A percentile compares a stretch with the other conserved stretches of the same genome.
These are phyloP conservation scores for Suillus variegatus DNA, from an alignment of 768 basidiomycete genomes.

Conservation along the genomic window DNA sequence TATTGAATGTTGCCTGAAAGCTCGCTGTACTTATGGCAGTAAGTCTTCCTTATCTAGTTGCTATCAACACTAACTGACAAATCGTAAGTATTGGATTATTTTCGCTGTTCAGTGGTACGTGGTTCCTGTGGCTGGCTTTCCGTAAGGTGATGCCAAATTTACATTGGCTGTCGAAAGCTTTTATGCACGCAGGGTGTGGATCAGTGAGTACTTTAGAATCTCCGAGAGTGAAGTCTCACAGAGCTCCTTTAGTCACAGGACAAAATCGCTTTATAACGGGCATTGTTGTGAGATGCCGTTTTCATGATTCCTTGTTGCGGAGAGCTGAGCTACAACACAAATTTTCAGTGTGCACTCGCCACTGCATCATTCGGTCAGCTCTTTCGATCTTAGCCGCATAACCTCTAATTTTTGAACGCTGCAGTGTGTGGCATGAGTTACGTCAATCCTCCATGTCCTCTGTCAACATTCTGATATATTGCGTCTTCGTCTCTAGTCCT, in stretches of 20 bases:
- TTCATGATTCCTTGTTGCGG: not conserved
- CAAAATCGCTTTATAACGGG: slow-evolving; percentile 16
- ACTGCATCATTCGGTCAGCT: slow-evolving; percentile 11
- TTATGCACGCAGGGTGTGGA: slow-evolving; percentile 26
- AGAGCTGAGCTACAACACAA: not conserved
- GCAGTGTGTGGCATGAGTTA: slow-evolving; percentile 20
- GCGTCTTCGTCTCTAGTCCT: not conserved
- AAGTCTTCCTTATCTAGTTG: not conserved
- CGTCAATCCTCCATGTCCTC: not conserved
- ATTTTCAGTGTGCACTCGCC: slow-evolving; percentile 8
- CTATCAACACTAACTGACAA: not conserved
- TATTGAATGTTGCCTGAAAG: not conserved
- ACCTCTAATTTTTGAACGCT: not conserved
- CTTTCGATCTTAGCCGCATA: slow-evolving; percentile 8
- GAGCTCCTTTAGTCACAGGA: slow-evolving; percentile 17
- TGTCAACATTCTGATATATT: not conserved
- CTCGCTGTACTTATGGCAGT: not conserved
- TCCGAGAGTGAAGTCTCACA: not conserved
- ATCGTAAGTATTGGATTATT: slow-evolving; percentile 16
- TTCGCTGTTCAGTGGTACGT: slow-evolving; percentile 25
- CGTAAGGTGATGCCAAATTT: not conserved
- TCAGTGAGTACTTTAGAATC: slow-evolving; percentile 16
- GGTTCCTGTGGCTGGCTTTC: not conserved
- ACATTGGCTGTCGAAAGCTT: slow-evolving; percentile 14
- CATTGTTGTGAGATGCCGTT: not conserved